These are phyloP conservation scores for Xylaria sp. DNA, from an alignment of 2,329 filamentous ascomycete species.

Conservation along the genomic window DNA sequence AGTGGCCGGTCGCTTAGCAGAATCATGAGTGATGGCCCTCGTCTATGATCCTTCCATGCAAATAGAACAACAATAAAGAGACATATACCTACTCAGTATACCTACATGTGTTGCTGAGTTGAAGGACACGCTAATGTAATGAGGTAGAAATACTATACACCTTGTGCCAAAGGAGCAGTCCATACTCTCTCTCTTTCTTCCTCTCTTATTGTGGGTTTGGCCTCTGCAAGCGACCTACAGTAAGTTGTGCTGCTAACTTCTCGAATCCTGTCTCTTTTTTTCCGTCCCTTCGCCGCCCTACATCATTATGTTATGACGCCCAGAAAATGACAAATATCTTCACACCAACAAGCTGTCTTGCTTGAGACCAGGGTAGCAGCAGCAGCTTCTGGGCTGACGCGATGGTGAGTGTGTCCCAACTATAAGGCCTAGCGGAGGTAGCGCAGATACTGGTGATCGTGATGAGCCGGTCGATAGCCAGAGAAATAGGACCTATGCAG, in stretches of 20 bases:
- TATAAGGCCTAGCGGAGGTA: slow-evolving; percentile 5
- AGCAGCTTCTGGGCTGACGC: slow-evolving; percentile 22
- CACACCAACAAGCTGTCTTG: slow-evolving; percentile 25
- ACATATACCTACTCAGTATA: background rate
- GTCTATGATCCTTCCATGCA: background rate
- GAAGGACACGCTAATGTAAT: background rate
- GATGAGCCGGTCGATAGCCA: slow-evolving; percentile 18
- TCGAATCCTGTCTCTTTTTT: slow-evolving; percentile 15
- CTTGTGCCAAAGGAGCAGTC: slow-evolving; percentile 12
- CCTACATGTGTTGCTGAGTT: too few species aligned
- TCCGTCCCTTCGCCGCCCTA: slow-evolving; percentile 12
- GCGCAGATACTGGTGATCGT: slow-evolving; percentile 1
- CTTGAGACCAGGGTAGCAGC: slow-evolving; percentile 19
- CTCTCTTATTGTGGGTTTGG: slow-evolving; percentile 15
- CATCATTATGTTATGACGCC: slow-evolving; percentile 29
- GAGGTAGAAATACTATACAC: background rate
- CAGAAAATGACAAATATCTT: slow-evolving; percentile 33
- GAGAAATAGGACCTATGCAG: slow-evolving; percentile 15
- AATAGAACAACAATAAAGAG: background rate
- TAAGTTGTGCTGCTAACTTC: slow-evolving; percentile 25
- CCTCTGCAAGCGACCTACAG: slow-evolving; percentile 20
- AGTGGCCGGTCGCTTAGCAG: slow-evolving; percentile 22
- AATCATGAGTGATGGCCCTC: slow-evolving; percentile 1
- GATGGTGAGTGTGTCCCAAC: slow-evolving; percentile 17
- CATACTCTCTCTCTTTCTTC: slow-evolving; percentile 1